phyloP scores from a whole-genome alignment of 495 filamentous ascomycete species.

The Daldinia decipiens region DNA sequence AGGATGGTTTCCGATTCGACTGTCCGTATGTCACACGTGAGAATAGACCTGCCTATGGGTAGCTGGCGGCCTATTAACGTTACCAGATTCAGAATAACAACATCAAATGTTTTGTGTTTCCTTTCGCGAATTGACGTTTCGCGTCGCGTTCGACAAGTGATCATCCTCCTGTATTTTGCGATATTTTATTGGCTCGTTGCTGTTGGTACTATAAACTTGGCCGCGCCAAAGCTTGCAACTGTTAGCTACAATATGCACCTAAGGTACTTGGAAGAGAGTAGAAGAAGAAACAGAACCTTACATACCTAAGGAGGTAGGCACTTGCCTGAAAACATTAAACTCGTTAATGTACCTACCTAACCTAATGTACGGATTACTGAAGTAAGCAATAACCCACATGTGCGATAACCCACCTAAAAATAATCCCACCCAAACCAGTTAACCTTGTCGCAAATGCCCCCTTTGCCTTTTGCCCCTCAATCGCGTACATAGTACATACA shows the following conservation, averaged over 20 bases:
- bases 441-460: conserved; percentile 1
- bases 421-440: neutral
- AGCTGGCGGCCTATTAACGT: conserved; percentile 9
- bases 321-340: neutral
- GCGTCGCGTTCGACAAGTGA: conserved; percentile 44
- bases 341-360: too few species aligned
- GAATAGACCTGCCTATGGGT: neutral
- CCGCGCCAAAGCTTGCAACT: conserved; percentile 21
- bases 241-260: neutral
- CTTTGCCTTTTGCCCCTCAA: conserved; percentile 8
- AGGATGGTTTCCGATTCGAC: conserved; percentile 4
- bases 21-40: conserved; percentile 5
- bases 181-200: conserved; percentile 32
- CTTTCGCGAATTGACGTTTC: conserved; percentile 29
- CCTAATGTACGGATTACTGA: too few species aligned
- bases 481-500: conserved; percentile 14
- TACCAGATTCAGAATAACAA: conserved; percentile 8
- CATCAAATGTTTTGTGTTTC: conserved; percentile 33
- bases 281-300: neutral
- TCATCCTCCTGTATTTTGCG: conserved; percentile 4
- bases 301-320: too few species aligned
- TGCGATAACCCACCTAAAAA: neutral
- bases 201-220: conserved; percentile 34
- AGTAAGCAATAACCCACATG: too few species aligned
- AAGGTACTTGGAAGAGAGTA: neutral